Evolutionary conservation across 805 yeast genomes (phyloP), one percentile per base, ranked within the genome.

Genomic region (Torulaspora indica): DNA sequence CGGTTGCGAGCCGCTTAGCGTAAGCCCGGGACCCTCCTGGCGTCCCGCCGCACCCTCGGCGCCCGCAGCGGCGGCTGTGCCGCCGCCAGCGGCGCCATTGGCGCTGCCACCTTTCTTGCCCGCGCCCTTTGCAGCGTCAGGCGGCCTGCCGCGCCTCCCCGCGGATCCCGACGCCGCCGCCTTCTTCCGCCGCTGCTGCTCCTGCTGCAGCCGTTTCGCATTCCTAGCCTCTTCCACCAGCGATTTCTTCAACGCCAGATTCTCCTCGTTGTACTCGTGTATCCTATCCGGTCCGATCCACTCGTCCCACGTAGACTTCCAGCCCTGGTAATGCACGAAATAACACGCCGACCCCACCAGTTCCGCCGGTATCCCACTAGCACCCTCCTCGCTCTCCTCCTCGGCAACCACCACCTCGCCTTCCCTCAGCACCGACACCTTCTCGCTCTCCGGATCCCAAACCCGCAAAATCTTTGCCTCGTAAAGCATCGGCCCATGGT

Each of bases 291-390:
- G 64, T 1, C 77, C 75, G 1, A 91, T 91, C 98, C 98, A 91
- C 64, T 91, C 98, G 61, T 91, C 98, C 96, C 96, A 91, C 46
- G 89, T 81, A 13, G 82, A 66, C 58, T 90, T 91, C 98, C 98
- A 91, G 2, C 98, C 98, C 54, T 82, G 84, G 65, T 91, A 91
- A 60, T 93, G 98, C 13, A 91, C 78, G 53, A 72, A 81, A 64
- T 79, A 90, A 24, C 80, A 72, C 15, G 54, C 53, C 32, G 65
- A 67, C 14, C 56, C 63, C 22, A 50, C 52, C 14, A 71, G 45
- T 9, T 68, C 73, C 13, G 55, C 63, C 1, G 77, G 73, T 8
- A 72, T 59, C 10, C 32, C 30, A 5, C 36, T 43, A n/a, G 33
- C 23, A 2, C 45, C 40, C 17, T 42, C 38, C 7, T 42, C 58